phyloP scores from a whole-genome alignment of 192 early-diverging fungal species.

The Mycoemilia scoparia region DNA sequence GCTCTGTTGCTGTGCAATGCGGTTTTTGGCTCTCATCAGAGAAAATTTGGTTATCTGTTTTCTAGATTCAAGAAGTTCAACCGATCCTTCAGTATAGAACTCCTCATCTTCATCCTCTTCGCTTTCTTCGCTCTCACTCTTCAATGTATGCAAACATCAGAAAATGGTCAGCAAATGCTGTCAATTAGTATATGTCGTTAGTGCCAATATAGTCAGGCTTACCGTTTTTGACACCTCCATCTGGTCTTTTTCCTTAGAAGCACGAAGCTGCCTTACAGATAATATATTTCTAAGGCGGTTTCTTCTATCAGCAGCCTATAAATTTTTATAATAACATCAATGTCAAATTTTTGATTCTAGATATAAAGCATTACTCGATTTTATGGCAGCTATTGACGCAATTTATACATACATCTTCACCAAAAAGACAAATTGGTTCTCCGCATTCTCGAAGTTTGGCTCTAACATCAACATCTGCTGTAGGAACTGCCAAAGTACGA shows the following conservation, averaged over 20 bases:
- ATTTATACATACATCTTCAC: constrained; percentile 61
- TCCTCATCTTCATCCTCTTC: constrained; percentile 44
- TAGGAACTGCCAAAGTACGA: constrained; percentile 69
- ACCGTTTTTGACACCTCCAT: constrained; percentile 5
- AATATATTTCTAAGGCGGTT: constrained; percentile 61
- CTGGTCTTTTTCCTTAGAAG: constrained; percentile 2
- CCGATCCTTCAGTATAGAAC: constrained; percentile 64
- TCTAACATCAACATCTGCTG: constrained; percentile 66
- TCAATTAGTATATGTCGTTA: too few relatives aligned
- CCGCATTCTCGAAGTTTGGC: constrained; percentile 51
- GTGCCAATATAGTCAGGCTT: too few relatives aligned
- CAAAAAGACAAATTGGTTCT: constrained; percentile 84
- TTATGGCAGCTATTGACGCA: too few relatives aligned
- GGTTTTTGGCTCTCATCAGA: constrained; percentile 39
- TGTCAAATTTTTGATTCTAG: constrained; percentile 4
- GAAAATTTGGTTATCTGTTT: constrained; percentile 54
- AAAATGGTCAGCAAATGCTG: too few relatives aligned
- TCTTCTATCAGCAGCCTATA: constrained; percentile 54
- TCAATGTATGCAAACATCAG: constrained; percentile 1
- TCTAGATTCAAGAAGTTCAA: constrained; percentile 48
- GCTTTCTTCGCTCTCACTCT: constrained; percentile 30
- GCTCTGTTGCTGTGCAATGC: constrained; percentile 44
- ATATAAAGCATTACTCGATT: too few relatives aligned
- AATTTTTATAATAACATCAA: neutral
- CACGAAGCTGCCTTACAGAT: constrained; percentile 30